A percentile compares a stretch with the other conserved stretches of the same genome.
Conservation (phyloP, 2,329 filamentous ascomycete genomes). For the Colletotrichum paranaense region DNA sequence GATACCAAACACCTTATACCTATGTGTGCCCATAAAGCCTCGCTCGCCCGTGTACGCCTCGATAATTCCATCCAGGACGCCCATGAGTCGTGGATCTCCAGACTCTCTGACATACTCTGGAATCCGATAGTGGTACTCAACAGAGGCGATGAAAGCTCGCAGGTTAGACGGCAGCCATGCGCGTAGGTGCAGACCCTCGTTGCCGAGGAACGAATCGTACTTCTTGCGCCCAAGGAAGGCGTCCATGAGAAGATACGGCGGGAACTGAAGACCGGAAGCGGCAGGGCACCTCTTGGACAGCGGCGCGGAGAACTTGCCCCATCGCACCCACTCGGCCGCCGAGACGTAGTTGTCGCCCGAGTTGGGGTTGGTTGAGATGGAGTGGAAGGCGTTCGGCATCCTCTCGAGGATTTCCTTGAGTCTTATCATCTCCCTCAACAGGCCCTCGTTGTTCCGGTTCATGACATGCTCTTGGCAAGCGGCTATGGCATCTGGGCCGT, state of each 20-base stretch:
- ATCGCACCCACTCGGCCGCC: constrained; percentile 60
- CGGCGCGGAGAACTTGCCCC: constrained; percentile 63
- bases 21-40: constrained; percentile 66
- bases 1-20: constrained; percentile 69
- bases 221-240: constrained; percentile 64
- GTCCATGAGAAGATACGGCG: constrained; percentile 65
- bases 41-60: constrained; percentile 66
- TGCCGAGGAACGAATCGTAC: constrained; percentile 62
- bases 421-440: constrained; percentile 61
- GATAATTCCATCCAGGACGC: constrained; percentile 64
- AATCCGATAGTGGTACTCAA: constrained; percentile 65
- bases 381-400: constrained; percentile 65
- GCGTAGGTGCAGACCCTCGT: constrained; percentile 62
- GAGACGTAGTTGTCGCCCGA: constrained; percentile 63
- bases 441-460: constrained; percentile 61
- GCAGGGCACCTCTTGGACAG: constrained; percentile 62
- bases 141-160: constrained; percentile 64
- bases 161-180: constrained; percentile 66
- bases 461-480: constrained; percentile 66
- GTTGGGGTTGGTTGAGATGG: constrained; percentile 63
- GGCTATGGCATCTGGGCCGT: constrained; percentile 62
- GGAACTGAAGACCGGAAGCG: constrained; percentile 63
- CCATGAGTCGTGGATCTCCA: constrained; percentile 60
- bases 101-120: constrained; percentile 64
- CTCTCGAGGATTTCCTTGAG: constrained; percentile 64